Evolutionary conservation across 192 early-diverging fungal genomes (phyloP).

Genomic region (Podila verticillata): DNA sequence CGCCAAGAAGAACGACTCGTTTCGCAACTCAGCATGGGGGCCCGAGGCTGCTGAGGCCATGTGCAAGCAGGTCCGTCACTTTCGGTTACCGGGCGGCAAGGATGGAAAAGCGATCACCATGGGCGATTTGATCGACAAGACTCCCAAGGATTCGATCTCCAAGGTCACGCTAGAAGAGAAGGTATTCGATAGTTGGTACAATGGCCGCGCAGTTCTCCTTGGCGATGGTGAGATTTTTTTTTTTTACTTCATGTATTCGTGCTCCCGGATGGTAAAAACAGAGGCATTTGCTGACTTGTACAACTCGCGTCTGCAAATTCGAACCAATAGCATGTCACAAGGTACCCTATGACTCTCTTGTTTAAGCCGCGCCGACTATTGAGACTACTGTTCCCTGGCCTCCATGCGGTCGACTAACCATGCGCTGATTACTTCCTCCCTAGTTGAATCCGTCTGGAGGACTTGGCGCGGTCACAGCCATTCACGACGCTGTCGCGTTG

Average conservation of each 20-base stretch:
- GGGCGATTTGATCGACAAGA: slow-evolving; percentile 17
- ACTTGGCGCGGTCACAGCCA: too few species aligned
- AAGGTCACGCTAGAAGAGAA: too few species aligned
- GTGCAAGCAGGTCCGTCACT: slow-evolving; percentile 20
- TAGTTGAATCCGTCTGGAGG: too few species aligned
- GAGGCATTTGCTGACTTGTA: background rate
- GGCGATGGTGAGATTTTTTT: background rate
- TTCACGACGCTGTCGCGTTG: too few species aligned
- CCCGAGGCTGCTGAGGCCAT: slow-evolving; percentile 26
- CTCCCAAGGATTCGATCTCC: slow-evolving; percentile 12
- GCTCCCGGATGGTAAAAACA: background rate
- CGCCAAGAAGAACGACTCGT: slow-evolving; percentile 4
- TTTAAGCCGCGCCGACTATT: background rate
- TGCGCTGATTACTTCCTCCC: too few species aligned
- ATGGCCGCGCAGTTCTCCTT: background rate
- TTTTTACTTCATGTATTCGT: background rate
- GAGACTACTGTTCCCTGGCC: background rate
- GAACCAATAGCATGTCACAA: background rate
- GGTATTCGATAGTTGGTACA: too few species aligned
- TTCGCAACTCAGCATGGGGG: slow-evolving; percentile 25
- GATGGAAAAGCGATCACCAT: background rate
- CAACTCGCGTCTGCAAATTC: background rate
- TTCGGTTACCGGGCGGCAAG: background rate
- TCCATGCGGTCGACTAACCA: too few species aligned
- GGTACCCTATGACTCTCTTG: background rate